These are phyloP conservation scores for Metschnikowia colocasiae DNA, from an alignment of 805 yeast genomes.

Conservation along the genomic window DNA sequence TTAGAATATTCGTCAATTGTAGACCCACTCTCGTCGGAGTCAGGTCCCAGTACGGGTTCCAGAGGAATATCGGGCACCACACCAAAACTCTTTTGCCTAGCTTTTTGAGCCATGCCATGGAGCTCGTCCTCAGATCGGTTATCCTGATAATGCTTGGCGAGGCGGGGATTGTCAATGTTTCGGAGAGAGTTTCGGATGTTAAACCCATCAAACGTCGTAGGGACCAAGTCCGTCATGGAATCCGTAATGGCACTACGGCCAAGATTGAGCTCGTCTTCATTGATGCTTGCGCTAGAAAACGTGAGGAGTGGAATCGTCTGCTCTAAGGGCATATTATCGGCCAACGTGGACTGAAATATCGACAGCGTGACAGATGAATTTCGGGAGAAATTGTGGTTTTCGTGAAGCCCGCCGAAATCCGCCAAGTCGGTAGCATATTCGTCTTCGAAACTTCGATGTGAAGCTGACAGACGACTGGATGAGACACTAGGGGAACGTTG, in stretches of 20 bases:
- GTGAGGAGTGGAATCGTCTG: conserved; percentile 18
- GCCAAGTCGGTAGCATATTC: background rate
- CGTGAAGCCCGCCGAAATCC: background rate
- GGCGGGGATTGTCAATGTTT: conserved; percentile 16
- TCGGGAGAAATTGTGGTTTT: conserved; percentile 5
- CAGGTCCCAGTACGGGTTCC: conserved; percentile 10
- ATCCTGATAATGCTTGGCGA: conserved; percentile 17
- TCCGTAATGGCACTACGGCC: conserved; percentile 8
- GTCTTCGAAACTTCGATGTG: background rate
- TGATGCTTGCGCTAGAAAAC: conserved; percentile 8
- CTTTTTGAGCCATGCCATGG: background rate
- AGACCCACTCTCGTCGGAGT: conserved; percentile 8
- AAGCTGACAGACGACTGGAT: background rate
- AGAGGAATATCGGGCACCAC: conserved; percentile 9
- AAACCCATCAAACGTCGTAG: conserved; percentile 12
- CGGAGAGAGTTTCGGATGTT: conserved; percentile 8
- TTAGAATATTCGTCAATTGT: conserved; percentile 9
- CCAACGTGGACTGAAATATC: conserved; percentile 3
- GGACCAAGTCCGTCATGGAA: conserved; percentile 17
- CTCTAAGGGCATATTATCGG: conserved; percentile 10
- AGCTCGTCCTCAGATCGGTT: background rate
- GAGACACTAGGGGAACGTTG: background rate
- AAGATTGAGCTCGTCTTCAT: conserved; percentile 8
- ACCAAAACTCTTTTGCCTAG: conserved; percentile 17
- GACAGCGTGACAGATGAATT: conserved; percentile 18